Base-by-base conservation (phyloP, 352 stramenopile genomes). In the Phytophthora syringae region DNA sequence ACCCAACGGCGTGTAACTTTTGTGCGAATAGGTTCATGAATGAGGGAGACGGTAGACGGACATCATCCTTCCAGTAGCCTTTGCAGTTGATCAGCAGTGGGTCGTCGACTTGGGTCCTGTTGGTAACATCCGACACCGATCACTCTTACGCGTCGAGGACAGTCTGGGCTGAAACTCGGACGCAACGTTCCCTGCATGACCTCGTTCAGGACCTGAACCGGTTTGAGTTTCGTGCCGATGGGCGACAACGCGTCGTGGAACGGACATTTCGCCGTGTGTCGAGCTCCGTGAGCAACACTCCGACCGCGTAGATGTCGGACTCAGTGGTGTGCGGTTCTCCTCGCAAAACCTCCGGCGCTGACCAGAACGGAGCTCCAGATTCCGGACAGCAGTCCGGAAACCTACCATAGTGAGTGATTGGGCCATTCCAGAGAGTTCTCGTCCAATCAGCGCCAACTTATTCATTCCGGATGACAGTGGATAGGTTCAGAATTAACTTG, bases 151-250 rank as follows among this genome's bases (percentile, higher is more conserved):
- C 60, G 65, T 13, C 64, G 51, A 36, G 82, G 80, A 55, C 78
- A 89, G 10, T 73, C 28, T 7, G 54, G 55, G 25, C 43, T 77
- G 59, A 87, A 84, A 25, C 52, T 77, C 25, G 79, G 79, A 40
- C 77, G 75, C 28, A 86, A 52, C 12, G 67, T 78, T 16, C 78
- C 78, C n/a, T 77, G 68, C 52, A 77, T 71, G n/a, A 79, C 70
- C 34, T 77, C 62, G 37, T 79, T 81, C 32, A 81, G 40, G 21
- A 81, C 70, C 47, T 81, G 70, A 25, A 79, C 73, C 7, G 73
- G 70, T 50, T 79, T 79, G 13, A 81, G 67, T 47, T 56, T 69
- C 13, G 65, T 64, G 15, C 70, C 73, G 2, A 67, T 52, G 2
- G 69, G 49, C 3, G 65, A 67, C 25, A 51, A 34, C 1, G 70